Evolutionary conservation across 192 early-diverging fungal species (phyloP).

Genomic region (Umbelopsis sp.): DNA sequence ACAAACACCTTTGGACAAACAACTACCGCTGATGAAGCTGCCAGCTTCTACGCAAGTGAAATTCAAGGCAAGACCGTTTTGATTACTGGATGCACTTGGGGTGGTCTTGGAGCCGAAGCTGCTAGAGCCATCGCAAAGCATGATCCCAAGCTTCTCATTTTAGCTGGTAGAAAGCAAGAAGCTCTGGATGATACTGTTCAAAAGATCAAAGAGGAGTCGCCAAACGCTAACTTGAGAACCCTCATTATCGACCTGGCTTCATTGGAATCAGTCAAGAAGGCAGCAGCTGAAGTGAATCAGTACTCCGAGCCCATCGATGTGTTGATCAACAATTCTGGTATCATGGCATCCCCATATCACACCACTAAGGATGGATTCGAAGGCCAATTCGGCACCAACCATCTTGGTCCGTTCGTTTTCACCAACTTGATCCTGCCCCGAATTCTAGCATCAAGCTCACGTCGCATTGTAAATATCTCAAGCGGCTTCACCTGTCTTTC

Average conservation of each 20-base stretch:
- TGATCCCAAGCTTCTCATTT: slow-evolving; percentile 20
- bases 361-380: slow-evolving; percentile 41
- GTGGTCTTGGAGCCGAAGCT: slow-evolving; percentile 6
- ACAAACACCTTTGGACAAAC: neutral
- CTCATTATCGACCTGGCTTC: neutral
- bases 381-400: slow-evolving; percentile 5
- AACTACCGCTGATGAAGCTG: neutral
- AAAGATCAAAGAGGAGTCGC: neutral
- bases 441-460: slow-evolving; percentile 9
- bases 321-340: slow-evolving; percentile 11
- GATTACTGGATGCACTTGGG: neutral
- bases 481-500: neutral
- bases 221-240: neutral
- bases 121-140: slow-evolving; percentile 17
- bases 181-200: slow-evolving; percentile 19
- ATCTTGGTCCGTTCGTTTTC: slow-evolving; percentile 15
- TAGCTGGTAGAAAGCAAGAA: slow-evolving; percentile 6
- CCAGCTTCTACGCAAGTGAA: neutral
- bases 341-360: slow-evolving; percentile 50
- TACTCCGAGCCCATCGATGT: neutral
- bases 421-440: slow-evolving; percentile 18
- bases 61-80: neutral
- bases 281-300: neutral
- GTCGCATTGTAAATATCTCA: slow-evolving; percentile 13
- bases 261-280: slow-evolving; percentile 17